A percentile compares a stretch with the other conserved stretches of the same genome.
Evolutionary conservation across 768 basidiomycete genomes (phyloP).

Genomic region (Hygrocybe punicea): DNA sequence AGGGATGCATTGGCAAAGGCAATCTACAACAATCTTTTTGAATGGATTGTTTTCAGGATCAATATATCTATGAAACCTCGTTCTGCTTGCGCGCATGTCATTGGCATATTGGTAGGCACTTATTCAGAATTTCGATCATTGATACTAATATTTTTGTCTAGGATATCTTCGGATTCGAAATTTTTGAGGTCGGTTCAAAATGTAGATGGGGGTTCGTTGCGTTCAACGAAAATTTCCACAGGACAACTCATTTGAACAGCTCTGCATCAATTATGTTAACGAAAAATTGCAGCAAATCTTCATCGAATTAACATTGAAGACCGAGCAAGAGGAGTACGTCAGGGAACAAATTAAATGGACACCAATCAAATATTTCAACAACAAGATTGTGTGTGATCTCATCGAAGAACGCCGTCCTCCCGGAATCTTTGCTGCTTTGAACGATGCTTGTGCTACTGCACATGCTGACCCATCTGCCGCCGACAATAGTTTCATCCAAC

Average conservation of each 20-base stretch:
- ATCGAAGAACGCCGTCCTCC: slow-evolving; percentile 96
- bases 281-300: slow-evolving; percentile 99
- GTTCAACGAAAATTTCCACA: slow-evolving; percentile 27
- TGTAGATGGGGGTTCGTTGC: background rate
- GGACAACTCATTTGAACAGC: slow-evolving; percentile 95
- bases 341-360: slow-evolving; percentile 99
- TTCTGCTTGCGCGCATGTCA: slow-evolving; percentile 66
- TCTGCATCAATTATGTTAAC: slow-evolving; percentile 99
- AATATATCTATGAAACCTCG: slow-evolving; percentile 96
- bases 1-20: slow-evolving; percentile 93
- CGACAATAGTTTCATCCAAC: slow-evolving; percentile 94
- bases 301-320: slow-evolving; percentile 97
- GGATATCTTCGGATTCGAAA: slow-evolving; percentile 99
- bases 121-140: background rate
- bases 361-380: slow-evolving; percentile 98
- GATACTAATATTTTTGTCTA: slow-evolving; percentile 24
- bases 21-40: slow-evolving; percentile 97
- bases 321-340: slow-evolving; percentile 99
- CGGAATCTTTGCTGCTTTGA: slow-evolving; percentile 95
- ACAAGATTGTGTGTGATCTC: slow-evolving; percentile 96
- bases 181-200: slow-evolving; percentile 69
- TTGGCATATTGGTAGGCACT: slow-evolving; percentile 79
- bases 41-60: slow-evolving; percentile 97
- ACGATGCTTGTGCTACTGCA: slow-evolving; percentile 98
- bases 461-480: slow-evolving; percentile 96